Base-by-base conservation (phyloP, 495 filamentous ascomycete species). In the Talaromyces thailandensis region DNA sequence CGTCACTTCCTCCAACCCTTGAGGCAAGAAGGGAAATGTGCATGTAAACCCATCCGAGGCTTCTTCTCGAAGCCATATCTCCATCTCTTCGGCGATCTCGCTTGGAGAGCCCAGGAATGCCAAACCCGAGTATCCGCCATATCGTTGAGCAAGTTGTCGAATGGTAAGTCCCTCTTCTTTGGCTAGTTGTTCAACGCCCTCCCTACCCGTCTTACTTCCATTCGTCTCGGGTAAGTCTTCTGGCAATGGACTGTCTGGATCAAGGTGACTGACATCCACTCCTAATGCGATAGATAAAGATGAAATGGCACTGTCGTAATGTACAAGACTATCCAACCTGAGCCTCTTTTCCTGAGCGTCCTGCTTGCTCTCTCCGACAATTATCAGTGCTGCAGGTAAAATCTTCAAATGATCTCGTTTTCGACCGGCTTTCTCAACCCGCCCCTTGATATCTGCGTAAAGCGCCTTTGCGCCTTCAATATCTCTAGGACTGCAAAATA, bases 291-390 rank as follows among this genome's bases (percentile, higher is more conserved):
- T 71, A 2, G 78, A 82, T 50, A 84, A 67, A 9, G 79, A 82
- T n/a, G 80, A 80, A 66, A 84, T 79, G 11, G 76, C 73, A 67
- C 77, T 83, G 31, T 84, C 81, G 35, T 83, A 82, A 63, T 84
- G 78, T 11, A 84, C 82, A 31, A 81, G 64, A 45, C 76, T 79
- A 62, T 84, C 81, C 28, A 84, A 63, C 70, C 62, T 69, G 67
- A 6, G 82, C 81, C 25, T 82, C 81, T 61, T 82, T 73, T 35
- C 70, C 73, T 9, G 62, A 5, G 50, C 50, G 50, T 53, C 50
- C 50, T 53, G 50, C 50, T 53, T 53, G 9, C 50, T 70, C 14
- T 75, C 74, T 28, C 71, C 73, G 26, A 81, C 70, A 12, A 81
- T 69, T 21, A 83, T 71, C 35, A 83, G 67, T 6, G 80, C 80